These are phyloP conservation scores for Asterophora lycoperdoides DNA, from an alignment of 768 basidiomycete genomes.

Conservation along the genomic window DNA sequence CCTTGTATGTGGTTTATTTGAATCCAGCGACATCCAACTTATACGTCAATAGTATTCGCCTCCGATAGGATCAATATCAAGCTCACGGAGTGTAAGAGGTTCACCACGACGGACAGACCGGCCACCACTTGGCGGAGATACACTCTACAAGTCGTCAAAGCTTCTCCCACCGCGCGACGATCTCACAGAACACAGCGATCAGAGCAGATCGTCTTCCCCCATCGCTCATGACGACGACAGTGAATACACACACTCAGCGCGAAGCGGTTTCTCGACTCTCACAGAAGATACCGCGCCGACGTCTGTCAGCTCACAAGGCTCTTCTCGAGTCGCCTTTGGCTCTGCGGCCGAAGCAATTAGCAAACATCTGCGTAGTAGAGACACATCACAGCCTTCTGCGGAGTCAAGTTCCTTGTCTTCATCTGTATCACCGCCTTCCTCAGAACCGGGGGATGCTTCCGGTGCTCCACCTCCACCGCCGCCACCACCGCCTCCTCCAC, in stretches of 20 bases:
- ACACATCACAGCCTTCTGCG: constrained; percentile 35
- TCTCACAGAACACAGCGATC: constrained; percentile 36
- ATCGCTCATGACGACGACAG: constrained; percentile 52
- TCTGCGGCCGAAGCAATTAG: constrained; percentile 61
- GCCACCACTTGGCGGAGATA: constrained; percentile 37
- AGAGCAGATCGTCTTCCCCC: constrained; percentile 41
- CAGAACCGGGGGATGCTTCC: constrained; percentile 27
- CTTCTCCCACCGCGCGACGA: constrained; percentile 45
- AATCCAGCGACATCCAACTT: constrained; percentile 1
- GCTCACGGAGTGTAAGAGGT: constrained; percentile 63
- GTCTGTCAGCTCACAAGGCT: constrained; percentile 46
- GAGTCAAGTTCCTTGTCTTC: constrained; percentile 33
- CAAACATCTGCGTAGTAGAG: constrained; percentile 51
- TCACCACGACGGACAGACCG: constrained; percentile 60
- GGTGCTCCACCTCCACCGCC: constrained; percentile 18
- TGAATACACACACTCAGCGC: constrained; percentile 49
- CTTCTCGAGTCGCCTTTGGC: constrained; percentile 34
- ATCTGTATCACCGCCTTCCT: constrained; percentile 31
- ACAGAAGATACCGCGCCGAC: constrained; percentile 56
- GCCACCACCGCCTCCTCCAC: constrained; percentile 17
- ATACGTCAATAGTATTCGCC: constrained; percentile 49
- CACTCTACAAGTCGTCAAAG: constrained; percentile 36
- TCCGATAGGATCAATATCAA: constrained; percentile 53
- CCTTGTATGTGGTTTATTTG: constrained; percentile 43
- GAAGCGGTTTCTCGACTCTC: constrained; percentile 32